Base-by-base conservation (phyloP, 2,329 filamentous ascomycete genomes). In the Tolypocladium sp. region DNA sequence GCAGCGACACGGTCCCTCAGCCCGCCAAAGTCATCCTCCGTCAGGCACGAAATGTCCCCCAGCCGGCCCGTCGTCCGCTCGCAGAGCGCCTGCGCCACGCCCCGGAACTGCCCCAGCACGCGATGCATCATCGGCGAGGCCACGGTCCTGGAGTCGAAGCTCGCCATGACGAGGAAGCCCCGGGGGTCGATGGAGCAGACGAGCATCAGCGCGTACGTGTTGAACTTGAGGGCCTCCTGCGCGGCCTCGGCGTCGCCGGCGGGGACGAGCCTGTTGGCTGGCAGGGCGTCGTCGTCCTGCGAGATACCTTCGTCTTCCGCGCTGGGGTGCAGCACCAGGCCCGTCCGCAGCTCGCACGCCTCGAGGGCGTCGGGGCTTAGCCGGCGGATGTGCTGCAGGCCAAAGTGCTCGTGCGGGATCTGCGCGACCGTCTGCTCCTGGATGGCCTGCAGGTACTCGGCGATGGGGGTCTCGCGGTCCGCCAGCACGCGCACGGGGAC, bases 331-430 rank as follows among this genome's bases (percentile, higher is more conserved):
- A 85, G 76, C 0, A 84, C 79, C 2, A 86, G 68, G 9, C 82
- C 77, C 0, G 80, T 83, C 8, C 79, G 77, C 53, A 84, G 75
- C 62, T 84, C 78, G 64, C 82, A 85, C 2, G 82, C 82, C 60
- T 82, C 74, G 12, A 79, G 74, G 5, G 80, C 78, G 59, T 84
- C 82, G 1, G 76, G 72, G 64, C 80, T 83, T 15, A 86, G 70
- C 27, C 77, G 76, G 12, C 83, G 81, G 60, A 87, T 86, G 62
- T 84, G 68, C 58, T 86, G 83, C 52, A 86, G 72, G 25, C 83
- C 83, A 56, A 82, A 77, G 67, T 90, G 85, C 68, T 90, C 83
- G 66, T 88, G 81, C 0, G 84, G 81, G 7, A 88, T 86, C 63
- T 83, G 80, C 3, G 77, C 71, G 0, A 84, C 76, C 0, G 79